Conservation (phyloP, 768 basidiomycete species). For the Podaxis sp. region DNA sequence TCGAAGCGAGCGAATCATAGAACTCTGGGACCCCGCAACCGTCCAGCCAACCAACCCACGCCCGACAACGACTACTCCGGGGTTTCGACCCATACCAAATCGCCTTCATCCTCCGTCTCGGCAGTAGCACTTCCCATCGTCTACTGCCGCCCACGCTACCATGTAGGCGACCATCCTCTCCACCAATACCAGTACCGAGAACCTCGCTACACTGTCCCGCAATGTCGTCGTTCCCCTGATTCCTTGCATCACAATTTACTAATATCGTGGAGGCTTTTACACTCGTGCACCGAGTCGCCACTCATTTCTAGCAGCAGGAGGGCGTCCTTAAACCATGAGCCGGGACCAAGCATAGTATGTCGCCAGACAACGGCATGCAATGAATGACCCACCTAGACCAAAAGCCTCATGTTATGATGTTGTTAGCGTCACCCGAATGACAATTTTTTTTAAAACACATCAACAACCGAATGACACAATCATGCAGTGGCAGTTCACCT, state of each 20-base stretch:
- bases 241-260: slow-evolving; percentile 24
- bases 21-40: background rate
- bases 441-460: too few species aligned
- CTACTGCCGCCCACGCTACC: background rate
- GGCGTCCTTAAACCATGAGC: too few species aligned
- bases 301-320: too few species aligned
- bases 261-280: slow-evolving; percentile 15
- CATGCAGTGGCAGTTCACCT: too few species aligned
- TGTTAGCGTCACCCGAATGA: too few species aligned
- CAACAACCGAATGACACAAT: too few species aligned
- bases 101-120: background rate
- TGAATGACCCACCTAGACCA: too few species aligned
- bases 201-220: slow-evolving; percentile 16
- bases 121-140: background rate
- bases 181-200: background rate
- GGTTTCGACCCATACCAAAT: background rate
- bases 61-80: background rate
- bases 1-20: background rate
- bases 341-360: too few species aligned
- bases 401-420: too few species aligned
- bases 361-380: too few species aligned
- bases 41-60: background rate
- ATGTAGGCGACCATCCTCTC: background rate
- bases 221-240: slow-evolving; percentile 31
- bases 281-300: too few species aligned